Base-by-base conservation (phyloP, 2,329 filamentous ascomycete species). In the Aspergillus sclerotialis region DNA sequence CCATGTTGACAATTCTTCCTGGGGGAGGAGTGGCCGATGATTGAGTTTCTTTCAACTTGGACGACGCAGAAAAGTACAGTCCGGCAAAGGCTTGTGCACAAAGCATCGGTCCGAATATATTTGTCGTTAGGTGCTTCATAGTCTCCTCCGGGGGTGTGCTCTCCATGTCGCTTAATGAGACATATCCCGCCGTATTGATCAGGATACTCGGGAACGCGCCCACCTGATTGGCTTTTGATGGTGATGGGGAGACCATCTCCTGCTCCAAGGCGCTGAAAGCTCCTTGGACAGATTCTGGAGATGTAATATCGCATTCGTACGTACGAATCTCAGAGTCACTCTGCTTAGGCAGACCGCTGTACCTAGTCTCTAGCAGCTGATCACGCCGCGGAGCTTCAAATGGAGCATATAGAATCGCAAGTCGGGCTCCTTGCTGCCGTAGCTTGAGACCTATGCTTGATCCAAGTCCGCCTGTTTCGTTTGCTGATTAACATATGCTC, bases 251-350 rank as follows among this genome's bases (percentile, higher is more conserved):
- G 2, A 48, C 32, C 10, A 45, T 33, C 7, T 53, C 43, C 3
- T 60, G 56, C 3, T 54, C 31, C 9, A 73, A 37, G 1, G 53
- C 43, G 4, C 53, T 45, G 18, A 69, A 70, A 0, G 61, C 66
- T 2, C 58, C 52, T 12, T 61, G 55, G 2, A 78, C 67, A 0
- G 67, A 66, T 5, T 66, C 57, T 11, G 65, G 50, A 2, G 64
- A 64, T 2, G 69, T 69, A 38, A 73, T 64, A 43, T 74, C 69
- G 53, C 68, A 71, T 50, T 60, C 55, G 24, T 62, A 60, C 4
- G 56, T 50, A 32, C 43, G 46, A 35, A 63, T 56, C n/a, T n/a
- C n/a, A n/a, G n/a, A n/a, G n/a, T n/a, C n/a, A n/a, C n/a, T n/a
- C 5, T 48, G 42, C 8, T 56, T 43, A 4, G 35, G 36, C 5